A percentile compares a stretch with the other conserved stretches of the same genome.
These are phyloP conservation scores for Trichoderma guizhouense DNA, from an alignment of 2,329 filamentous ascomycete species.

Conservation along the genomic window DNA sequence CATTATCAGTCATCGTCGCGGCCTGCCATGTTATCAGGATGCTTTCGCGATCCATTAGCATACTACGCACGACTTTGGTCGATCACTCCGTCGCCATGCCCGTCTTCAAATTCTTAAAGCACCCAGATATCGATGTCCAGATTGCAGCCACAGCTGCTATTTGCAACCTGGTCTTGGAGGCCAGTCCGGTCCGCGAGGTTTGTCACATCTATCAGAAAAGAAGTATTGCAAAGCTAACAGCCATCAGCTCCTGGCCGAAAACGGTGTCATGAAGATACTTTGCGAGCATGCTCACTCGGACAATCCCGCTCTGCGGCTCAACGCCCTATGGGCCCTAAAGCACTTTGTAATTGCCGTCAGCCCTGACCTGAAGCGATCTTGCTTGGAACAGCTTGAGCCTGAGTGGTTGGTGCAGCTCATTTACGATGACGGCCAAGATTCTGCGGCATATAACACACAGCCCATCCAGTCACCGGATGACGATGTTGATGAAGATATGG, in stretches of 20 bases:
- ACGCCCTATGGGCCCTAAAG: slow-evolving; percentile 91
- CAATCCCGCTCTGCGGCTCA: slow-evolving; percentile 74
- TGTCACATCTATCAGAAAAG: slow-evolving; percentile 33
- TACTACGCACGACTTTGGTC: slow-evolving; percentile 80
- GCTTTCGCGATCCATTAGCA: slow-evolving; percentile 78
- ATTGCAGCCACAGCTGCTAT: slow-evolving; percentile 81
- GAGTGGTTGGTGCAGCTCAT: slow-evolving; percentile 81
- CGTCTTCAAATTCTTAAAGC: slow-evolving; percentile 69
- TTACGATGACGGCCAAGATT: slow-evolving; percentile 57
- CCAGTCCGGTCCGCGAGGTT: slow-evolving; percentile 88
- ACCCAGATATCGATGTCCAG: slow-evolving; percentile 73
- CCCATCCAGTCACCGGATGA: slow-evolving; percentile 30
- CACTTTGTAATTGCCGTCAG: slow-evolving; percentile 75
- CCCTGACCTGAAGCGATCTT: slow-evolving; percentile 70
- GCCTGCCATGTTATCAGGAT: slow-evolving; percentile 80
- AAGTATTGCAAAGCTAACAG: slow-evolving; percentile 22
- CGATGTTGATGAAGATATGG: slow-evolving; percentile 56
- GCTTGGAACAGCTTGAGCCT: slow-evolving; percentile 72
- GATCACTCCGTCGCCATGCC: slow-evolving; percentile 80
- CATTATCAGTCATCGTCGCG: slow-evolving; percentile 73
- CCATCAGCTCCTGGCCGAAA: slow-evolving; percentile 65
- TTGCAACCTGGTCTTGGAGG: slow-evolving; percentile 81
- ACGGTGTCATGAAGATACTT: slow-evolving; percentile 70
- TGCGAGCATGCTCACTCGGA: slow-evolving; percentile 81
- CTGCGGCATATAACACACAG: slow-evolving; percentile 42